Percentiles rank a stretch among this genome's conserved stretches.
Evolutionary conservation across 305 asterid genomes (phyloP).

Genomic region (Fraxinus albicans): DNA sequence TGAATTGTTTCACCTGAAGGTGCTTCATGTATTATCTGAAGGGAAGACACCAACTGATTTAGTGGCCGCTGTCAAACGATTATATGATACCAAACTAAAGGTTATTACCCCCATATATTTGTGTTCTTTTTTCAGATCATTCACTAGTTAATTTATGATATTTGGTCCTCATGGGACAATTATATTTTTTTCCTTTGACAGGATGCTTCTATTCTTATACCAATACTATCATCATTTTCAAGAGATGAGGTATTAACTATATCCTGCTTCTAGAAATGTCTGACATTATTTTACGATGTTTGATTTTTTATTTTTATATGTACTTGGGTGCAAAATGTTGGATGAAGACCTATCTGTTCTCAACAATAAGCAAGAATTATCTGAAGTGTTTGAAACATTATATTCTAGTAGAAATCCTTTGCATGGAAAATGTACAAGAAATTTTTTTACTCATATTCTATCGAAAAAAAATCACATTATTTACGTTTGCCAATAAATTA

Average conservation of each 20-base stretch:
- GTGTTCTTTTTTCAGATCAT: neutral
- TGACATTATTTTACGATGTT: neutral
- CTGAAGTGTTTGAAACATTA: constrained; percentile 9
- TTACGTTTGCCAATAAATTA: neutral
- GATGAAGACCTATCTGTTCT: neutral
- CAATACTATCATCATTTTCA: constrained; percentile 82
- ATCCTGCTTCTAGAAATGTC: constrained; percentile 16
- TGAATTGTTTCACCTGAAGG: constrained; percentile 46
- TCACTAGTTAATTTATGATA: constrained; percentile 16
- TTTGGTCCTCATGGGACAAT: constrained; percentile 20
- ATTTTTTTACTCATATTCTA: neutral
- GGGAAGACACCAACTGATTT: constrained; percentile 78
- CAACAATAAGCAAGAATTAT: neutral
- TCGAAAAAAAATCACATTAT: neutral
- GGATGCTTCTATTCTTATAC: constrained; percentile 96
- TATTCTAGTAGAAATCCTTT: neutral
- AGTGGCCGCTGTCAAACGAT: constrained; percentile 68
- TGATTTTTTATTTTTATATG: neutral
- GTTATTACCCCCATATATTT: constrained; percentile 32
- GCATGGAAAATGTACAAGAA: neutral
- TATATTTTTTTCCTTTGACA: constrained; percentile 38
- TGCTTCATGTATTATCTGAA: constrained; percentile 74
- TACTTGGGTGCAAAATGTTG: neutral
- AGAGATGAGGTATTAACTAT: constrained; percentile 69
- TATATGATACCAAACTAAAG: constrained; percentile 85